Percentiles rank a stretch among this genome's conserved stretches.
These are phyloP conservation scores for Pestalotiopsis sp. DNA, from an alignment of 2,329 filamentous ascomycete species.

Conservation along the genomic window DNA sequence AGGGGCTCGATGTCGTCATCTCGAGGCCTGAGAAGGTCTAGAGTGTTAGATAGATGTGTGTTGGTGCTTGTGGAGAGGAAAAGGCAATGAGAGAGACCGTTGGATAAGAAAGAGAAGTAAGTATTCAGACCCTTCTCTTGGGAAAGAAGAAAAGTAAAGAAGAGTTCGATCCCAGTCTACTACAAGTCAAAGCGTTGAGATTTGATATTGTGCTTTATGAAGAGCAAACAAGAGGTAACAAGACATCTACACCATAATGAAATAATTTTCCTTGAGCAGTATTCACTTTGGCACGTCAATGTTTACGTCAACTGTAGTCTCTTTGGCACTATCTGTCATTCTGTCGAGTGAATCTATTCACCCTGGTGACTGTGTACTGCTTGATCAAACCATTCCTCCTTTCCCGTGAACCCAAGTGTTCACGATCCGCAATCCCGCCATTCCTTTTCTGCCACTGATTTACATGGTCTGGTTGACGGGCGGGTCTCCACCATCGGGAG, in stretches of 20 bases:
- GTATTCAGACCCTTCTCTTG: neutral
- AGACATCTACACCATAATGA: neutral
- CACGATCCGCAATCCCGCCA: neutral
- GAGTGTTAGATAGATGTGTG: neutral
- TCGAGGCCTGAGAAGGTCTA: neutral
- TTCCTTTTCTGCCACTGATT: neutral
- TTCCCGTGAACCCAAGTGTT: too few species aligned
- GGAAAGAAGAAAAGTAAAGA: neutral
- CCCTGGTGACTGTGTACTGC: too few species aligned
- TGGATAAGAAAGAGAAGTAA: neutral
- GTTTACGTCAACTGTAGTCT: neutral
- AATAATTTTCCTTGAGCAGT: neutral
- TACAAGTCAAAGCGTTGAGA: neutral
- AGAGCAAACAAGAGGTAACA: neutral
- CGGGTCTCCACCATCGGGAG: neutral
- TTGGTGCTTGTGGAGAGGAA: neutral
- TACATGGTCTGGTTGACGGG: neutral
- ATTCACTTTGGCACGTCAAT: neutral
- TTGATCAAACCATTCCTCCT: too few species aligned
- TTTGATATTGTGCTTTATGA: neutral
- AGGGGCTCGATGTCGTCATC: constrained; percentile 23
- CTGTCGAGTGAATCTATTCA: too few species aligned
- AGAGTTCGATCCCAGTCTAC: neutral
- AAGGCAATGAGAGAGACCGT: neutral
- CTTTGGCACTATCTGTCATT: too few species aligned